phyloP scores from a whole-genome alignment of 768 basidiomycete genomes.

The Hemileccinum impolitum region DNA sequence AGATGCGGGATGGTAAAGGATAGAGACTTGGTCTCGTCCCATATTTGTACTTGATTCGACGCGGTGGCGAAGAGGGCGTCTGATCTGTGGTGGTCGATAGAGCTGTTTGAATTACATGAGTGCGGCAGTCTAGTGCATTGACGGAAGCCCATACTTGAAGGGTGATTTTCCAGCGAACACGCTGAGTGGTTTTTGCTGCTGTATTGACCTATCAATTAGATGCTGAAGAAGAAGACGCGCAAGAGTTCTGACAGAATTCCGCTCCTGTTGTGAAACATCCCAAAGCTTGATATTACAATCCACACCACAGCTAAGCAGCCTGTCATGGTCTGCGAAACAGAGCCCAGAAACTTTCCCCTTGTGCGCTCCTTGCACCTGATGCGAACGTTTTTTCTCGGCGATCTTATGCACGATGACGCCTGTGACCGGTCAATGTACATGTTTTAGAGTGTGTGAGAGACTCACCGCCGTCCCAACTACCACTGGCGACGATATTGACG shows the following conservation, averaged over 20 bases:
- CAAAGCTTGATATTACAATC: slow-evolving; percentile 84
- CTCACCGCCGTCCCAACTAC: slow-evolving; percentile 94
- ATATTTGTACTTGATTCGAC: slow-evolving; percentile 89
- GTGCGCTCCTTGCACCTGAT: slow-evolving; percentile 68
- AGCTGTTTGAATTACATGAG: slow-evolving; percentile 43
- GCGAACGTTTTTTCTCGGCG: slow-evolving; percentile 49
- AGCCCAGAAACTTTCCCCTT: slow-evolving; percentile 84
- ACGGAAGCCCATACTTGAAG: slow-evolving; percentile 67
- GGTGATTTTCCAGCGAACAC: slow-evolving; percentile 83
- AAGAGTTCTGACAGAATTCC: slow-evolving; percentile 35
- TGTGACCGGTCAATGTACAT: slow-evolving; percentile 25
- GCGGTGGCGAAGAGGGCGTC: slow-evolving; percentile 93
- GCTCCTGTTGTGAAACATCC: slow-evolving; percentile 44
- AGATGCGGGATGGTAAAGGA: background rate
- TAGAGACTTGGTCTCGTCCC: slow-evolving; percentile 90
- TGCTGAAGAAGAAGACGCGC: background rate
- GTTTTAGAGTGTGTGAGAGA: slow-evolving; percentile 13
- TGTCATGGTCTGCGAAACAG: slow-evolving; percentile 62
- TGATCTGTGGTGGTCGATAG: slow-evolving; percentile 89
- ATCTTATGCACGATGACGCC: slow-evolving; percentile 87
- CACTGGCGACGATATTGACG: slow-evolving; percentile 79
- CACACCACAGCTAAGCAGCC: slow-evolving; percentile 75
- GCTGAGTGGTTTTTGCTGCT: slow-evolving; percentile 58
- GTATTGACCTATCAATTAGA: slow-evolving; percentile 4
- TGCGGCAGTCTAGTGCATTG: background rate